These are phyloP conservation scores for Chrysosporium keratinophilum DNA, from an alignment of 2,329 filamentous ascomycete species.

Conservation along the genomic window DNA sequence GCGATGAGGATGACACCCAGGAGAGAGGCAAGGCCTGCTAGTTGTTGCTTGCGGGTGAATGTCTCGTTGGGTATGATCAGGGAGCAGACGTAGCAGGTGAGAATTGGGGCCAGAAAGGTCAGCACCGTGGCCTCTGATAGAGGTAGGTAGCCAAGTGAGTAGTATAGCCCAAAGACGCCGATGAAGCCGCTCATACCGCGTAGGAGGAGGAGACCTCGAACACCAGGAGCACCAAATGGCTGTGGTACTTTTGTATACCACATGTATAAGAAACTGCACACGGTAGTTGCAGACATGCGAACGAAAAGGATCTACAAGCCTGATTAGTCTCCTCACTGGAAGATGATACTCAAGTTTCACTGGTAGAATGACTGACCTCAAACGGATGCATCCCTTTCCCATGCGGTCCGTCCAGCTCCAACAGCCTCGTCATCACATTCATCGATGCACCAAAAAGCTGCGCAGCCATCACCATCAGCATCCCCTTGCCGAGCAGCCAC, in stretches of 20 bases:
- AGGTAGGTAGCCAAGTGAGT: constrained; percentile 65
- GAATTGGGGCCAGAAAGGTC: constrained; percentile 70
- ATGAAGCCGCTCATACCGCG: constrained; percentile 64
- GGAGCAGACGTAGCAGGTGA: constrained; percentile 71
- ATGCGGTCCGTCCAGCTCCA: constrained; percentile 58
- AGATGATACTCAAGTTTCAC: neutral
- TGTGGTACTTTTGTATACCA: constrained; percentile 56
- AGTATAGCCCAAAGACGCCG: constrained; percentile 70
- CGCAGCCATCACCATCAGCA: constrained; percentile 60
- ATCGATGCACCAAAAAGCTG: constrained; percentile 77
- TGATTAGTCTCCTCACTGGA: constrained; percentile 7
- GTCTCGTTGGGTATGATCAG: constrained; percentile 60
- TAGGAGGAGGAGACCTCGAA: constrained; percentile 57
- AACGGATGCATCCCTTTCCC: constrained; percentile 68
- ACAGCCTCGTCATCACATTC: constrained; percentile 68
- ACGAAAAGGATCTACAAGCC: constrained; percentile 58
- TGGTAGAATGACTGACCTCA: constrained; percentile 40
- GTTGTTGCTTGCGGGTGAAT: constrained; percentile 65
- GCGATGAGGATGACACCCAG: constrained; percentile 76
- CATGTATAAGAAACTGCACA: constrained; percentile 62
- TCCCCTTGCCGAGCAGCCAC: constrained; percentile 42
- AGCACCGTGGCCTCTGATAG: constrained; percentile 82
- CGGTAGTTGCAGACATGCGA: constrained; percentile 63
- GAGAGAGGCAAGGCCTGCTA: constrained; percentile 65
- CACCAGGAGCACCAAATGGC: constrained; percentile 56